These are phyloP conservation scores for Vigna trinervia DNA, from an alignment of 306 rosid species.

Conservation along the genomic window DNA sequence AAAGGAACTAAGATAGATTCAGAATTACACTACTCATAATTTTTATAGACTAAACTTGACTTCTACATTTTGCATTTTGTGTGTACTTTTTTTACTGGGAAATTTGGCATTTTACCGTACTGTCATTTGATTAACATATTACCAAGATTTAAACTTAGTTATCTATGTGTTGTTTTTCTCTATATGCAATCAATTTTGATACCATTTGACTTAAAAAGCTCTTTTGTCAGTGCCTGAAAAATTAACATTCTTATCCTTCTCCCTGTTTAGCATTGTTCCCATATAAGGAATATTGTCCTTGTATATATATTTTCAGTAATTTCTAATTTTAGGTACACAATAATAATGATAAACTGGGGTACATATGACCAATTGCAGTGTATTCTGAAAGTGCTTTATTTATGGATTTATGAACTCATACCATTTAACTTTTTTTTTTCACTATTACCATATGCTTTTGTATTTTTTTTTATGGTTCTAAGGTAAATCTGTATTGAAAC, in stretches of 20 bases:
- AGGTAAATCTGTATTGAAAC: too few relatives aligned
- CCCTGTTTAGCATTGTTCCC: background rate
- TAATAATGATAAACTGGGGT: background rate
- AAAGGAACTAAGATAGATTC: background rate
- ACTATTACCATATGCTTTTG: too few relatives aligned
- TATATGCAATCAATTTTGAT: background rate
- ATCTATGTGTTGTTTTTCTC: background rate
- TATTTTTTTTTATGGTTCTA: too few relatives aligned
- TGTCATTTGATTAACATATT: background rate
- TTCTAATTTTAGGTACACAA: background rate
- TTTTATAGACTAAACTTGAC: background rate
- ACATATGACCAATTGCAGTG: background rate
- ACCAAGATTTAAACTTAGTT: too few relatives aligned
- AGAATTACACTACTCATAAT: background rate
- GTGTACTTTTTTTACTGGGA: background rate
- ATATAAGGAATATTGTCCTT: too few relatives aligned
- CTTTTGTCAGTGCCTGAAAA: background rate
- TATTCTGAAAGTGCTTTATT: background rate
- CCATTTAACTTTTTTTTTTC: too few relatives aligned
- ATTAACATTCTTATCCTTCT: background rate
- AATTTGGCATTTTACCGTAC: background rate
- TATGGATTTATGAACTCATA: background rate
- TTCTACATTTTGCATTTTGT: background rate
- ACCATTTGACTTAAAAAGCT: background rate
- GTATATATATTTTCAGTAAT: background rate